A percentile compares a stretch with the other conserved stretches of the same genome.
Conservation (phyloP, 2,329 filamentous ascomycete species). For the Rhinocladiella similis region DNA sequence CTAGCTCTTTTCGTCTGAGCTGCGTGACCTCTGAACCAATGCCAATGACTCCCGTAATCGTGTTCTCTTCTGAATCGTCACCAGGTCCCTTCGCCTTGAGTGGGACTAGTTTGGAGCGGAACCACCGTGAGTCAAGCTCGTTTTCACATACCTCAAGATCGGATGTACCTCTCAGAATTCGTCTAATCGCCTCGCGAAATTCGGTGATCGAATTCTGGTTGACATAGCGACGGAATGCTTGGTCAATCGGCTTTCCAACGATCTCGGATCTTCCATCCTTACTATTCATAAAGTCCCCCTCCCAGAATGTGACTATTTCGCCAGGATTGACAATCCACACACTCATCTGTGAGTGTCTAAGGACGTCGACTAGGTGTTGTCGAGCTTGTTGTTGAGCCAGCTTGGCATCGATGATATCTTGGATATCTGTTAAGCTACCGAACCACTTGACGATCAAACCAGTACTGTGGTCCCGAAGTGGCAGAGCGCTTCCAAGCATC, state of each 20-base stretch:
- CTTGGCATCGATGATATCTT: conserved; percentile 70
- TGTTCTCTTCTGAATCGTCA: conserved; percentile 53
- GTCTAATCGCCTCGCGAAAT: conserved; percentile 56
- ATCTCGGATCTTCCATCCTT: conserved; percentile 8
- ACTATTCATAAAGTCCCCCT: conserved; percentile 51
- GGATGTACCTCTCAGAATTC: conserved; percentile 62
- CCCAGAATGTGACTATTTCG: conserved; percentile 65
- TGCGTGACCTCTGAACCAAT: conserved; percentile 81
- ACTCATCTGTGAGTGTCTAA: conserved; percentile 73
- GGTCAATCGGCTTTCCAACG: conserved; percentile 34
- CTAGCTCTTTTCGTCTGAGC: conserved; percentile 64
- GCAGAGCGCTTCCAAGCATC: conserved; percentile 73
- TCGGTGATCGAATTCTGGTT: neutral
- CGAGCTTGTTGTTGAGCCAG: conserved; percentile 65
- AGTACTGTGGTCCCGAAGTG: conserved; percentile 64
- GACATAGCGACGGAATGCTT: conserved; percentile 27
- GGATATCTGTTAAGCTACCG: conserved; percentile 77
- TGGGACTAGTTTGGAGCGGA: conserved; percentile 70
- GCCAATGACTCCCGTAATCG: conserved; percentile 71
- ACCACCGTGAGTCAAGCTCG: conserved; percentile 63
- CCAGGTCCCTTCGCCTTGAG: conserved; percentile 58
- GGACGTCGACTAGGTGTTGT: conserved; percentile 71
- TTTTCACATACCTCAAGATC: conserved; percentile 66
- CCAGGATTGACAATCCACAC: conserved; percentile 70
- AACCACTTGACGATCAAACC: conserved; percentile 77